A percentile compares a stretch with the other conserved stretches of the same genome.
These are phyloP conservation scores for Capronia coronata DNA, from an alignment of 2,329 filamentous ascomycete species.

Conservation along the genomic window DNA sequence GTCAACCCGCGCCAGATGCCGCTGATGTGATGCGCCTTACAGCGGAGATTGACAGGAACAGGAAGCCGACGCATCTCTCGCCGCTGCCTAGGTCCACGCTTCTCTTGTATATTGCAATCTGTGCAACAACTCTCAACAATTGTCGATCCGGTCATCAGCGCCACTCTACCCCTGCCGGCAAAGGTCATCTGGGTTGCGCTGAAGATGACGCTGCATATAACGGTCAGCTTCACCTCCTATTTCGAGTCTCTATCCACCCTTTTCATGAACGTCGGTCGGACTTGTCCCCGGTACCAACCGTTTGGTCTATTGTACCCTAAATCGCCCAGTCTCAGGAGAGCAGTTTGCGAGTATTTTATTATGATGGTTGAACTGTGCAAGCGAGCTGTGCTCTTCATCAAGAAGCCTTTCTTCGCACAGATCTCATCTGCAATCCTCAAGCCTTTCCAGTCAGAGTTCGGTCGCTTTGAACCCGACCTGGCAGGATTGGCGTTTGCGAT, in stretches of 20 bases:
- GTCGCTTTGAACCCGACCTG: slow-evolving; percentile 4
- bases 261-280: slow-evolving; percentile 25
- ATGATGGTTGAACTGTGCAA: slow-evolving; percentile 19
- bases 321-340: slow-evolving; percentile 18
- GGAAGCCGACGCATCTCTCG: slow-evolving; percentile 10
- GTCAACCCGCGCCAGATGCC: not conserved
- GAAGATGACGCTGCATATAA: slow-evolving; percentile 21
- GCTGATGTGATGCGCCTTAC: slow-evolving; percentile 22
- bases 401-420: slow-evolving; percentile 11
- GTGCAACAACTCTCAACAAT: slow-evolving; percentile 25
- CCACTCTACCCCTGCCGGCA: slow-evolving; percentile 16
- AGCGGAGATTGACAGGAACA: slow-evolving; percentile 22
- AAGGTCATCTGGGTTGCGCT: slow-evolving; percentile 26
- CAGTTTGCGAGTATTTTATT: slow-evolving; percentile 23
- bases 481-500: slow-evolving; percentile 1
- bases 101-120: slow-evolving; percentile 25
- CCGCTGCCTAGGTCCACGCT: slow-evolving; percentile 23
- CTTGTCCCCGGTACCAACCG: slow-evolving; percentile 21
- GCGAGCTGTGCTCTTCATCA: slow-evolving; percentile 21
- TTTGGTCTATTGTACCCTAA: slow-evolving; percentile 24
- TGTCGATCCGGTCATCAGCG: slow-evolving; percentile 26
- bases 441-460: slow-evolving; percentile 17
- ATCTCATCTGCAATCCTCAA: slow-evolving; percentile 10
- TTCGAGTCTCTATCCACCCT: slow-evolving; percentile 27
- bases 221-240: slow-evolving; percentile 23